A percentile compares a stretch with the other conserved stretches of the same genome.
Conservation (phyloP, 495 filamentous ascomycete species). For the Penicillium antarcticum region DNA sequence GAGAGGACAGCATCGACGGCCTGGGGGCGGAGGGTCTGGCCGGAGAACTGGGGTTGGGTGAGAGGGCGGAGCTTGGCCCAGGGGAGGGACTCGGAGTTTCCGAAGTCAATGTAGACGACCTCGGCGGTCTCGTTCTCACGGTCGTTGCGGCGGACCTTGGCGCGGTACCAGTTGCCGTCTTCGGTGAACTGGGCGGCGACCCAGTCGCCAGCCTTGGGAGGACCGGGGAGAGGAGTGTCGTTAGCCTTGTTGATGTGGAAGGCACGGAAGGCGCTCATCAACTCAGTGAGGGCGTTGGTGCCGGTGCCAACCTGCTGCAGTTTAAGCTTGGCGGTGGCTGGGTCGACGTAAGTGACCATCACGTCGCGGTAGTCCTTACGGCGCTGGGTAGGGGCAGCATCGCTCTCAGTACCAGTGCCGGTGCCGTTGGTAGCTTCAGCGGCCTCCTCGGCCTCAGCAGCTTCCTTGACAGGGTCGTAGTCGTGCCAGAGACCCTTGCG, state of each 20-base stretch:
- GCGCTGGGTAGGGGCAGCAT: conserved; percentile 44
- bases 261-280: conserved; percentile 84
- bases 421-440: conserved; percentile 39
- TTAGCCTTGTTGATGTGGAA: conserved; percentile 80
- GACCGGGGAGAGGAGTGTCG: conserved; percentile 62
- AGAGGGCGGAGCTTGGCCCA: conserved; percentile 82
- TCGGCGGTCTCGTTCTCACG: conserved; percentile 83
- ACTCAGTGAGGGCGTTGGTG: conserved; percentile 72
- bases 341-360: conserved; percentile 83
- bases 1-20: conserved; percentile 86
- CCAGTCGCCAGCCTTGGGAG: conserved; percentile 87
- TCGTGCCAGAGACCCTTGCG: conserved; percentile 88
- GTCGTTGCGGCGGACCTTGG: conserved; percentile 85
- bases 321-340: conserved; percentile 68
- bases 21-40: conserved; percentile 78
- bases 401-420: conserved; percentile 46
- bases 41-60: conserved; percentile 69
- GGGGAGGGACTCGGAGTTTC: conserved; percentile 83
- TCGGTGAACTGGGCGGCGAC: conserved; percentile 85
- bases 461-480: conserved; percentile 83
- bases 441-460: conserved; percentile 49
- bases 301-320: conserved; percentile 82
- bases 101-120: conserved; percentile 93
- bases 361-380: conserved; percentile 89
- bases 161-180: conserved; percentile 93